Evolutionary conservation across 2,329 filamentous ascomycete species (phyloP).

Genomic region (Madurella mycetomatis): DNA sequence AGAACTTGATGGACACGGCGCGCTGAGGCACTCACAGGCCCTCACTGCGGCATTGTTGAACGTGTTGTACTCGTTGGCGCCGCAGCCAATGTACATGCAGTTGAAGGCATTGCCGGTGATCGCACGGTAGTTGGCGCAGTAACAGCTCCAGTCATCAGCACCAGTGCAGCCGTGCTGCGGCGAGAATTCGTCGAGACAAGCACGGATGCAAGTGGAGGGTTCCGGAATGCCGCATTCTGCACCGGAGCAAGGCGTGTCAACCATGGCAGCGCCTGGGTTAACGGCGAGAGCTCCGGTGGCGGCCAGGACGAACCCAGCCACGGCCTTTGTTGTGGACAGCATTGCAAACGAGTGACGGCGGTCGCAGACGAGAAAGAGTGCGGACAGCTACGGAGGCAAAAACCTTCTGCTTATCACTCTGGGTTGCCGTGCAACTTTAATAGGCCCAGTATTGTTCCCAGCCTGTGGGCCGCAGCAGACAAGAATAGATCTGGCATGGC

Average conservation of each 20-base stretch:
- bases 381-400: not conserved
- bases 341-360: slow-evolving; percentile 4
- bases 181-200: not conserved
- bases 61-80: not conserved
- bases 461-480: not conserved
- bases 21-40: not conserved
- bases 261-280: not conserved
- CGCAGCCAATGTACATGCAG: not conserved
- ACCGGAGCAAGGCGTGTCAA: not conserved
- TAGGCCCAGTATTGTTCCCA: not conserved
- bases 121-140: slow-evolving; percentile 1
- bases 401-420: not conserved
- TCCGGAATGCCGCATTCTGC: not conserved
- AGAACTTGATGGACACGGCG: not conserved
- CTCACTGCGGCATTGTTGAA: not conserved
- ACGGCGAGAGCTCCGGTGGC: slow-evolving; percentile 2
- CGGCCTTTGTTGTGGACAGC: not conserved
- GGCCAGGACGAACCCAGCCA: slow-evolving; percentile 1
- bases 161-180: not conserved
- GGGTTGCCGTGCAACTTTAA: not conserved
- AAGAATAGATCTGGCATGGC: not conserved
- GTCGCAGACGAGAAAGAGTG: not conserved
- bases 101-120: not conserved
- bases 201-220: not conserved
- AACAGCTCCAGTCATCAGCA: slow-evolving; percentile 3